Evolutionary conservation across 345 rosid genomes (phyloP).

Genomic region (Arabidopsis arenosa): DNA sequence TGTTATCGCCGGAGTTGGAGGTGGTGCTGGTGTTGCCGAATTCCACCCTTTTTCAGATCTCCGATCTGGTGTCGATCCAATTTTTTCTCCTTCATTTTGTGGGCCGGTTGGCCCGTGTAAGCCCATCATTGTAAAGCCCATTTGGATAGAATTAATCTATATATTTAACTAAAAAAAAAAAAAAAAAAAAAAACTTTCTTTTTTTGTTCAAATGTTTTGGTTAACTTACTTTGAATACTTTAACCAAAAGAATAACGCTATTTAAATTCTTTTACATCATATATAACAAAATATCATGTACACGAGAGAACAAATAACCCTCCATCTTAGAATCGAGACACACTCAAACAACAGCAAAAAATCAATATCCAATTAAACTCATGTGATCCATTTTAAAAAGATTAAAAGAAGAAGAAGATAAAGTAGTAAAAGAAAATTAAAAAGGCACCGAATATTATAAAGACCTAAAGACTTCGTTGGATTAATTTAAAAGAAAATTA

Average conservation of each 20-base stretch:
- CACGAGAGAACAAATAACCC: conserved; percentile 7
- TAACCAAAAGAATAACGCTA: background rate
- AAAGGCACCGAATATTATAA: conserved; percentile 41
- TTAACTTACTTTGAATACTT: background rate
- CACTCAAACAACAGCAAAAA: conserved; percentile 26
- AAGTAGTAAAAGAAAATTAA: conserved; percentile 23
- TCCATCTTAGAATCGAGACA: conserved; percentile 21
- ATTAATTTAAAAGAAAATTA: conserved; percentile 1
- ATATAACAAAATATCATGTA: background rate
- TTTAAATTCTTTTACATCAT: background rate
- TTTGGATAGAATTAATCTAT: no score
- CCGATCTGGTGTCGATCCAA: no score
- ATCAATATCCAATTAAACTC: conserved; percentile 11
- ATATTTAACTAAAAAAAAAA: no score
- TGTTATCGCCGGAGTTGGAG: no score
- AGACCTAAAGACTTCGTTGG: conserved; percentile 38
- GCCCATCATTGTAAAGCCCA: no score
- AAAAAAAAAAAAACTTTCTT: background rate
- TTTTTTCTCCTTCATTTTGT: no score
- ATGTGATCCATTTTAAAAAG: background rate
- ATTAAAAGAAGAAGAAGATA: background rate
- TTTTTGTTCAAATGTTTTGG: background rate
- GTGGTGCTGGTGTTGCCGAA: no score
- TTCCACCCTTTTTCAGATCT: no score
- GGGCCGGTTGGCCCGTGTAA: no score